phyloP scores from a whole-genome alignment of 2,329 filamentous ascomycete species.

The Dactylellina haptotyla region DNA sequence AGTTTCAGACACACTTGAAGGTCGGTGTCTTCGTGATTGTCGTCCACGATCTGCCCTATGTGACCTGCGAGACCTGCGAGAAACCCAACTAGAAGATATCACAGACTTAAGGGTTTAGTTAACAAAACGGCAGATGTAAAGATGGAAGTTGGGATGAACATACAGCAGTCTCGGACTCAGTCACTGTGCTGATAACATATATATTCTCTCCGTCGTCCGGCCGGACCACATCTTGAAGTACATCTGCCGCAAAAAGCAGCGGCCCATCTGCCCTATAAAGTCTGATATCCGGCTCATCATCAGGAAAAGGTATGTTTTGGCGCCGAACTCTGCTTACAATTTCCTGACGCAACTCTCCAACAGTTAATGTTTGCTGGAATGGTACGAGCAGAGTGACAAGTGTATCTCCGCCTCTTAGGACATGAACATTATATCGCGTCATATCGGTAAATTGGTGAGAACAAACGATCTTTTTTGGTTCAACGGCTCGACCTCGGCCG shows the following conservation, averaged over 20 bases:
- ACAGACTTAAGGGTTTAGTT: background rate
- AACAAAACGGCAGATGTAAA: background rate
- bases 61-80: background rate
- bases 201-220: background rate
- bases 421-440: conserved; percentile 1
- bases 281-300: background rate
- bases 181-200: background rate
- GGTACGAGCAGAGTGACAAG: background rate
- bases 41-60: background rate
- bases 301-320: background rate
- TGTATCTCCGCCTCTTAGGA: background rate
- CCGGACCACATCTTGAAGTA: background rate
- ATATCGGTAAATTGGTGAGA: background rate
- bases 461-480: background rate
- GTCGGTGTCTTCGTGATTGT: background rate
- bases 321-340: background rate
- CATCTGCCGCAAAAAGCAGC: background rate
- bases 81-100: background rate
- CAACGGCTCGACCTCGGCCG: too few relatives aligned
- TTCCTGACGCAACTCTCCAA: conserved; percentile 1
- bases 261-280: background rate
- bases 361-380: conserved; percentile 4
- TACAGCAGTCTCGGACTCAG: background rate
- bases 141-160: background rate
- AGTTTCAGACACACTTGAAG: background rate